Conservation (phyloP, 768 basidiomycete genomes). For the Asterophora parasitica region DNA sequence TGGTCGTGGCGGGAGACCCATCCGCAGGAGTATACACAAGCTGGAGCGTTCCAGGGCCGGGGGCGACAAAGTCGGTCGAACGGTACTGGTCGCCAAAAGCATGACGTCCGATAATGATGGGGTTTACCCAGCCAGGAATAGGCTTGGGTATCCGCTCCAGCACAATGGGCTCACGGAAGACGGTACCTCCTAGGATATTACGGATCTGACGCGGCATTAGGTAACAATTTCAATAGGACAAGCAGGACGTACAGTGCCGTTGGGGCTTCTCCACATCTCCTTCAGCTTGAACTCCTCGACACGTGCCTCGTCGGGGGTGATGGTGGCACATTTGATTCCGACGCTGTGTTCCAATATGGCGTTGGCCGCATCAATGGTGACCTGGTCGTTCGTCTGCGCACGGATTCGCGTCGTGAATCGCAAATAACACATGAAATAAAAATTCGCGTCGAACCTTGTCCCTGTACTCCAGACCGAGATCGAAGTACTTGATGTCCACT, state of each 20-base stretch:
- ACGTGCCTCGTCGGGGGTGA: conserved; percentile 96
- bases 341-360: conserved; percentile 94
- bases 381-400: conserved; percentile 86
- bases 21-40: conserved; percentile 83
- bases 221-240: background rate
- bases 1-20: conserved; percentile 57
- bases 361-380: conserved; percentile 90
- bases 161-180: conserved; percentile 98
- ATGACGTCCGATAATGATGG: conserved; percentile 94
- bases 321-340: conserved; percentile 98
- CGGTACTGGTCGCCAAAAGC: conserved; percentile 99
- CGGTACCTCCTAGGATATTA: conserved; percentile 96
- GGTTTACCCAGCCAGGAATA: conserved; percentile 94
- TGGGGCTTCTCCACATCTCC: conserved; percentile 98
- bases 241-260: conserved; percentile 69
- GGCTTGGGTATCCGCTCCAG: conserved; percentile 86
- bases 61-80: conserved; percentile 88
- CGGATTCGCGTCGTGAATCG: background rate
- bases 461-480: conserved; percentile 91
- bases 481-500: conserved; percentile 97
- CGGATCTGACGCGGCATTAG: conserved; percentile 58
- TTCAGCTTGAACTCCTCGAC: conserved; percentile 97
- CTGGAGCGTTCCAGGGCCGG: conserved; percentile 91
- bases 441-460: conserved; percentile 55
- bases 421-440: background rate